A percentile compares a stretch with the other conserved stretches of the same genome.
Evolutionary conservation across 805 yeast genomes (phyloP).

Genomic region (Starmerella apis): DNA sequence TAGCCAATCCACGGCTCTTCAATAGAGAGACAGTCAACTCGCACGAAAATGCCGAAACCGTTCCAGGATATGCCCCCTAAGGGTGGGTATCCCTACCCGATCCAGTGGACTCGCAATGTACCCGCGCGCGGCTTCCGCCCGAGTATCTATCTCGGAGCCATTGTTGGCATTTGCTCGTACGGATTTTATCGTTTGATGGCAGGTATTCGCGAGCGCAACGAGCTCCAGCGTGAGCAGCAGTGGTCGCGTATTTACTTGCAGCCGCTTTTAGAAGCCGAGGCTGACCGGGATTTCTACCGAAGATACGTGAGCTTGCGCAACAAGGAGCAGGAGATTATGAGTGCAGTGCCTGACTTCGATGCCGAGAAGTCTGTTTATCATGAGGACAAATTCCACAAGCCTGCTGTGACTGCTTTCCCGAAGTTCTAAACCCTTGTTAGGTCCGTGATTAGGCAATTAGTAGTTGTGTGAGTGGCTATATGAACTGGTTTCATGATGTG

Average conservation of each 20-base stretch:
- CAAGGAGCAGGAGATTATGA: slow-evolving; percentile 60
- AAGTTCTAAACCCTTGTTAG: slow-evolving; percentile 21
- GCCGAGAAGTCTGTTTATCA: slow-evolving; percentile 41
- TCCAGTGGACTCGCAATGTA: slow-evolving; percentile 80
- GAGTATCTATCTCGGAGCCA: slow-evolving; percentile 52
- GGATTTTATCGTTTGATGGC: slow-evolving; percentile 59
- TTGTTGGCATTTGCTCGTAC: slow-evolving; percentile 53
- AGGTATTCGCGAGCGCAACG: slow-evolving; percentile 64
- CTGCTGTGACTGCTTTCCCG: slow-evolving; percentile 29
- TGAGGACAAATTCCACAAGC: slow-evolving; percentile 37
- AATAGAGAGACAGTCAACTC: background rate
- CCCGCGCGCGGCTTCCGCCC: slow-evolving; percentile 83
- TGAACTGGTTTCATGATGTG: background rate
- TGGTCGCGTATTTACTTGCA: slow-evolving; percentile 67
- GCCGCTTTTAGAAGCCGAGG: slow-evolving; percentile 72
- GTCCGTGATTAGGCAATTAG: background rate
- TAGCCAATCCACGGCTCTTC: slow-evolving; percentile 2
- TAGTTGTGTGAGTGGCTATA: background rate
- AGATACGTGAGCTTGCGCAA: slow-evolving; percentile 54
- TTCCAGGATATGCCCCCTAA: slow-evolving; percentile 76
- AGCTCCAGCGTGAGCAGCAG: slow-evolving; percentile 59
- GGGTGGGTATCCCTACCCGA: slow-evolving; percentile 66
- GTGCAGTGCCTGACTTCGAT: slow-evolving; percentile 53
- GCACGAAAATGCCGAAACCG: slow-evolving; percentile 11
- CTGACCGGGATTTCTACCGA: slow-evolving; percentile 67